Evolutionary conservation across 257 asterid genomes (phyloP).

Genomic region (Anisodus tanguticus): DNA sequence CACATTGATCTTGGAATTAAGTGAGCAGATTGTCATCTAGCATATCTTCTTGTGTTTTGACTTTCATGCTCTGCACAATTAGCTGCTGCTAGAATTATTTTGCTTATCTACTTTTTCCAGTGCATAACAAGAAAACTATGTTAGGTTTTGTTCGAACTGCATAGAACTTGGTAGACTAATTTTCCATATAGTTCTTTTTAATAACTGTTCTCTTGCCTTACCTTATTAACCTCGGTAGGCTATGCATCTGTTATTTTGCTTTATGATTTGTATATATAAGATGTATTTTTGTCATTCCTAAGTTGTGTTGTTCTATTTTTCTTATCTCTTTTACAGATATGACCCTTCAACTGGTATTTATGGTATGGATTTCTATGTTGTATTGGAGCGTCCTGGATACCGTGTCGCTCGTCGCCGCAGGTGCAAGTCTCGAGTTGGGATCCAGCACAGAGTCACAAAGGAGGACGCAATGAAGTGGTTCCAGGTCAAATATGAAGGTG

Average conservation of each 20-base stretch:
- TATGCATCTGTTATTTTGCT: background rate
- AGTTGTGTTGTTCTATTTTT: background rate
- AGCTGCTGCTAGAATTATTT: background rate
- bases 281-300: background rate
- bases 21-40: conserved; percentile 44
- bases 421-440: conserved; percentile 80
- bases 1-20: conserved; percentile 58
- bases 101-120: background rate
- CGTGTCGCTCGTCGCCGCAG: conserved; percentile 79
- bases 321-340: conserved; percentile 42
- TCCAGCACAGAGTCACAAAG: conserved; percentile 78
- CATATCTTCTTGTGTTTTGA: background rate
- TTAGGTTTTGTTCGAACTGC: background rate
- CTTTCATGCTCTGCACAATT: background rate
- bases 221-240: background rate
- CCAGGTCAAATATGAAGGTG: conserved; percentile 82
- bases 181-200: background rate
- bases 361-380: conserved; percentile 83
- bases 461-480: conserved; percentile 83
- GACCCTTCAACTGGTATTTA: conserved; percentile 87
- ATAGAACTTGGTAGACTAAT: background rate
- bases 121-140: background rate
- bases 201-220: background rate
- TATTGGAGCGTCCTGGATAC: conserved; percentile 75
- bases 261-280: background rate